These are phyloP conservation scores for Cordia subcordata DNA, from an alignment of 257 asterid species.

Conservation along the genomic window DNA sequence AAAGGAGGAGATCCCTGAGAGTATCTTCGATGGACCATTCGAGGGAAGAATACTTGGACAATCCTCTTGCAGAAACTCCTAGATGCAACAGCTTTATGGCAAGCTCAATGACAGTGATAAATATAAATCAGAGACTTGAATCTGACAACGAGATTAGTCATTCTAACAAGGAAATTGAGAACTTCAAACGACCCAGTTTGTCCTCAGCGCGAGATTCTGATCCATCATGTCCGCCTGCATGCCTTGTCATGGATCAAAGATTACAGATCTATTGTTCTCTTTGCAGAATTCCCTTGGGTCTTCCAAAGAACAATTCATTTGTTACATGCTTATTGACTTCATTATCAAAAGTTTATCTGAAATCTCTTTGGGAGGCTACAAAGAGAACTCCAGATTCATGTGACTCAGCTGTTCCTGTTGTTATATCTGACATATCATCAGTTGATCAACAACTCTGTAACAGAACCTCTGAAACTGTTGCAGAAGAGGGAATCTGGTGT, in stretches of 20 bases:
- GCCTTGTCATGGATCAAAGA: constrained; percentile 35
- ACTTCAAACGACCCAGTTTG: constrained; percentile 14
- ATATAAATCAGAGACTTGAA: constrained; percentile 20
- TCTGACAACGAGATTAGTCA: constrained; percentile 18
- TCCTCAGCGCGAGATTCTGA: constrained; percentile 25
- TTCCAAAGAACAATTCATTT: constrained; percentile 42
- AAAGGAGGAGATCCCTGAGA: constrained; percentile 54
- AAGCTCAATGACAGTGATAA: constrained; percentile 36
- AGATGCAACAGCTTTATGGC: constrained; percentile 39
- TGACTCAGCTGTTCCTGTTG: constrained; percentile 47
- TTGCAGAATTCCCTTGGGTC: constrained; percentile 70
- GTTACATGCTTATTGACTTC: constrained; percentile 47
- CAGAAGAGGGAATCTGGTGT: constrained; percentile 87
- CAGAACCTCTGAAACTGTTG: constrained; percentile 31
- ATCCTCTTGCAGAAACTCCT: constrained; percentile 30
- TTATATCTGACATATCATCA: constrained; percentile 46
- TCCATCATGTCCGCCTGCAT: constrained; percentile 28
- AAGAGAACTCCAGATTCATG: constrained; percentile 25
- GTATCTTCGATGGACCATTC: constrained; percentile 35
- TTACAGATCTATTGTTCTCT: constrained; percentile 55
- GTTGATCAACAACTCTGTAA: constrained; percentile 44
- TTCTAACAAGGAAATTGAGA: constrained; percentile 31
- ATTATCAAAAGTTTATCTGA: constrained; percentile 64
- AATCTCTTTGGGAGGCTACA: constrained; percentile 42
- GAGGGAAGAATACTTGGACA: constrained; percentile 29